Evolutionary conservation across 2,329 filamentous ascomycete species (phyloP).

Genomic region (Salinomyces thailandicus): DNA sequence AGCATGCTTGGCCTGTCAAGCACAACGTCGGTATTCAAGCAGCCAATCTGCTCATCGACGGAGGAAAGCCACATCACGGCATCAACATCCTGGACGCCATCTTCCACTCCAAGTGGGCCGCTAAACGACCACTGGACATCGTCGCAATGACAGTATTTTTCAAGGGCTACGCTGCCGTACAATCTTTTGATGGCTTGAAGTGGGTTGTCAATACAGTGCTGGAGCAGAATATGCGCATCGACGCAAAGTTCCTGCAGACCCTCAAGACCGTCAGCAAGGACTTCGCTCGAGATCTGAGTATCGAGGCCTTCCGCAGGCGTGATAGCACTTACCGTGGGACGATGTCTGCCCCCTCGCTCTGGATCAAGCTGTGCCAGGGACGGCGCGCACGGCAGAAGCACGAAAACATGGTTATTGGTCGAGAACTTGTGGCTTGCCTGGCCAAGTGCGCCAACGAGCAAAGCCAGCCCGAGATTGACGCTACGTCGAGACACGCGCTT

Average conservation of each 20-base stretch:
- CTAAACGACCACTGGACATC: slow-evolving; percentile 17
- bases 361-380: slow-evolving; percentile 1
- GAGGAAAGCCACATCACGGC: slow-evolving; percentile 13
- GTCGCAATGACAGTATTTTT: slow-evolving; percentile 24
- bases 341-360: too few relatives aligned
- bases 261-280: slow-evolving; percentile 1
- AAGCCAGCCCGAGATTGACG: slow-evolving; percentile 1
- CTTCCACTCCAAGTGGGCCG: slow-evolving; percentile 14
- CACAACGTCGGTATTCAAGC: slow-evolving; percentile 15
- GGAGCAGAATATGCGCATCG: slow-evolving; percentile 18
- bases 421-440: neutral
- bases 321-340: slow-evolving; percentile 11
- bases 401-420: neutral
- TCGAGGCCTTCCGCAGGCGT: slow-evolving; percentile 6
- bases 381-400: neutral
- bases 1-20: slow-evolving; percentile 13
- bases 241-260: slow-evolving; percentile 15
- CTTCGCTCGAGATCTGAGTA: slow-evolving; percentile 1
- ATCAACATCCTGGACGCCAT: slow-evolving; percentile 22
- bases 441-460: slow-evolving; percentile 4
- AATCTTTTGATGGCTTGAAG: slow-evolving; percentile 14
- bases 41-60: slow-evolving; percentile 22
- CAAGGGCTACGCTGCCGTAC: slow-evolving; percentile 18
- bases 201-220: slow-evolving; percentile 23
- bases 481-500: neutral